phyloP scores from a whole-genome alignment of 225 moss, liverwort and hornwort genomes.

The Straminergon stramineum region DNA sequence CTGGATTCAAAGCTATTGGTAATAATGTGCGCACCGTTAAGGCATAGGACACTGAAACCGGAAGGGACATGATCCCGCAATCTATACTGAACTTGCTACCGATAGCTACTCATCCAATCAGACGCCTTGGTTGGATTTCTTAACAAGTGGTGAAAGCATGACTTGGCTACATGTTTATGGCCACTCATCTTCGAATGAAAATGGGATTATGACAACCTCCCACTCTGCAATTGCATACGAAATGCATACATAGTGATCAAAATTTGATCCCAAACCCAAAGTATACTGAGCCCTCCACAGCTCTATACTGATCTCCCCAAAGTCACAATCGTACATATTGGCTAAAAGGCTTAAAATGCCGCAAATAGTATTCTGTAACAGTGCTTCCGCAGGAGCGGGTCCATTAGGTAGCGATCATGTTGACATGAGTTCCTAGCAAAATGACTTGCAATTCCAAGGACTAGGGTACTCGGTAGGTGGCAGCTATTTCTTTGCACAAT shows the following conservation, averaged over 20 bases:
- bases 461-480: background rate
- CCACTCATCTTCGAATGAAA: background rate
- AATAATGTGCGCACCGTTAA: background rate
- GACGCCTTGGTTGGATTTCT: background rate
- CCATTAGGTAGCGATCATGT: background rate
- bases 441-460: background rate
- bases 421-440: background rate
- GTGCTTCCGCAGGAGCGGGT: background rate
- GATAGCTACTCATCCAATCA: background rate
- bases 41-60: background rate
- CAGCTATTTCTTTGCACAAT: background rate
- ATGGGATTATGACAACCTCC: background rate
- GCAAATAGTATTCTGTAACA: background rate
- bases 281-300: background rate
- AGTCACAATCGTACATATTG: background rate
- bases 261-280: background rate
- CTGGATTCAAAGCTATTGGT: background rate
- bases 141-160: background rate
- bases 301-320: background rate
- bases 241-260: background rate
- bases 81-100: too few relatives aligned
- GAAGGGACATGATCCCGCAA: background rate
- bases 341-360: background rate
- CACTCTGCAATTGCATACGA: background rate
- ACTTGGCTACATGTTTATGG: background rate